Conservation (phyloP, 371 early-diverging fungal genomes). For the Circinella minor region DNA sequence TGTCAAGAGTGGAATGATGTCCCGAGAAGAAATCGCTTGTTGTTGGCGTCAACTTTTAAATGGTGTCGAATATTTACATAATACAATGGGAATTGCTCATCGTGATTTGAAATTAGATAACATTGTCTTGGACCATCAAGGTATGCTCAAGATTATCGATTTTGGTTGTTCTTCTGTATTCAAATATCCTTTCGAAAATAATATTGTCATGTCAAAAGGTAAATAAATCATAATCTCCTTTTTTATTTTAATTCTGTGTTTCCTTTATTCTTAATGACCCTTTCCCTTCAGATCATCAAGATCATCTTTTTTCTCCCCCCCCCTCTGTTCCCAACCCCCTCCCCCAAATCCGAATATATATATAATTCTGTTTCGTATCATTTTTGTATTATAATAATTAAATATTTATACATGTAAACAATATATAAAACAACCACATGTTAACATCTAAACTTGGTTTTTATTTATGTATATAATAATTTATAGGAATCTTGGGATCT, state of each 20-base stretch:
- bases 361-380: too few relatives aligned
- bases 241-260: too few relatives aligned
- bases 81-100: slow-evolving; percentile 78
- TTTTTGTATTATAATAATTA: too few relatives aligned
- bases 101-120: slow-evolving; percentile 92
- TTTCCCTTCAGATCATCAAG: too few relatives aligned
- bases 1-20: slow-evolving; percentile 73
- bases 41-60: slow-evolving; percentile 77
- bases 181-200: slow-evolving; percentile 69
- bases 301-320: too few relatives aligned
- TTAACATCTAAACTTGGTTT: too few relatives aligned
- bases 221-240: slow-evolving; percentile 25
- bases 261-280: background rate
- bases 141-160: slow-evolving; percentile 89
- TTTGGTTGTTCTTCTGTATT: slow-evolving; percentile 90
- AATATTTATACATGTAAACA: too few relatives aligned
- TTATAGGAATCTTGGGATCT: slow-evolving; percentile 50
- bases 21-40: slow-evolving; percentile 68
- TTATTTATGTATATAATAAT: background rate
- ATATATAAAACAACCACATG: too few relatives aligned
- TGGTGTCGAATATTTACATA: slow-evolving; percentile 76
- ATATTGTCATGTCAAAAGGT: slow-evolving; percentile 61
- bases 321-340: too few relatives aligned
- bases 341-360: too few relatives aligned
- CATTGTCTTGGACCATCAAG: slow-evolving; percentile 68